Conservation (phyloP, 164 flowering plant species). For the Cinnamomum micranthum region DNA sequence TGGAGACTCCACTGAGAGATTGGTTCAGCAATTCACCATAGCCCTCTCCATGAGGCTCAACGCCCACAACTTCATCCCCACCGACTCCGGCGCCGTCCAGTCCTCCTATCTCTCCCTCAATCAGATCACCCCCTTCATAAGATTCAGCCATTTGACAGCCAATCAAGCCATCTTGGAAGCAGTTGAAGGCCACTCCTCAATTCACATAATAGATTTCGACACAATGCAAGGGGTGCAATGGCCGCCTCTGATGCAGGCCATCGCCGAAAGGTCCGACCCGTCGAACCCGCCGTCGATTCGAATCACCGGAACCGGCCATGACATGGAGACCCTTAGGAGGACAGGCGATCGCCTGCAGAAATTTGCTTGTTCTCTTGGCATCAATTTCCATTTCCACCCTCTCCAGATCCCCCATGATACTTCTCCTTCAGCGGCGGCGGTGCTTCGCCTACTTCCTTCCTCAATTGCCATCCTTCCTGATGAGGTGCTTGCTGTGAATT, state of each 20-base stretch:
- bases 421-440: conserved; percentile 2
- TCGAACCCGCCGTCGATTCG: conserved; percentile 51
- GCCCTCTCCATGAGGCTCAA: conserved; percentile 63
- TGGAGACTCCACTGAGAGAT: conserved; percentile 75
- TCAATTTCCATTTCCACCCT: conserved; percentile 69
- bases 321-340: conserved; percentile 40
- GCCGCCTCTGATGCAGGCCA: conserved; percentile 91
- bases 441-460: conserved; percentile 23
- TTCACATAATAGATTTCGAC: conserved; percentile 85
- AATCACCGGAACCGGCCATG: conserved; percentile 74
- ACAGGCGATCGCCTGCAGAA: conserved; percentile 76
- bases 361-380: conserved; percentile 77
- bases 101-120: conserved; percentile 72
- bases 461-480: conserved; percentile 33
- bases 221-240: conserved; percentile 93
- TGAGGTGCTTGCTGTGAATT: conserved; percentile 74
- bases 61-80: conserved; percentile 13
- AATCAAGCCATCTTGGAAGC: conserved; percentile 94
- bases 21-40: conserved; percentile 53
- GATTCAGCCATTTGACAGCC: conserved; percentile 87
- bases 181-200: conserved; percentile 41
- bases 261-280: conserved; percentile 44
- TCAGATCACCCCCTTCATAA: conserved; percentile 79
- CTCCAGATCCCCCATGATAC: conserved; percentile 35
- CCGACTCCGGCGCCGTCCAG: conserved; percentile 22